These are phyloP conservation scores for Schwanniomyces yamadae DNA, from an alignment of 805 yeast species.

Conservation along the genomic window DNA sequence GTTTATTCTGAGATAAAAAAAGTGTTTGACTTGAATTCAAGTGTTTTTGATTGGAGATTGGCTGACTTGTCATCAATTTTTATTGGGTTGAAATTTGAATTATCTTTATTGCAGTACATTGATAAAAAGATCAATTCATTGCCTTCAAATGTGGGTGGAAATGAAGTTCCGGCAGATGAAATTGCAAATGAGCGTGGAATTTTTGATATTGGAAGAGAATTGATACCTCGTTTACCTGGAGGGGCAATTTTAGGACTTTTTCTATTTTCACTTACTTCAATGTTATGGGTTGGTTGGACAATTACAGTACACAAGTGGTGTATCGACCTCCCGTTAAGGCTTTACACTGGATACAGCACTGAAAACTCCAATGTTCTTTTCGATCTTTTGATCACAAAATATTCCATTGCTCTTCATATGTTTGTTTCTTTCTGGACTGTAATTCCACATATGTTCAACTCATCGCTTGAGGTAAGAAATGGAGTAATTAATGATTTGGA, in stretches of 20 bases:
- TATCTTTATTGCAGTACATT: constrained; percentile 10
- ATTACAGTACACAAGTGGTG: constrained; percentile 18
- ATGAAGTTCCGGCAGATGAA: constrained; percentile 11
- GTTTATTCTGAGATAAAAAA: constrained; percentile 1
- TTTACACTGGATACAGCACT: constrained; percentile 2
- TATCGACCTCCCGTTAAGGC: constrained; percentile 20
- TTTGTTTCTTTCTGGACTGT: constrained; percentile 20
- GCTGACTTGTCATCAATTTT: constrained; percentile 20
- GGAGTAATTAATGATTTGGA: constrained; percentile 6
- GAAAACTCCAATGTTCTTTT: constrained; percentile 6
- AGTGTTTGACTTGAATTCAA: constrained; percentile 1
- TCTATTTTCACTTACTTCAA: constrained; percentile 3
- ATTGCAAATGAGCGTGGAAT: constrained; percentile 6
- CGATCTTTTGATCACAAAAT: constrained; percentile 8
- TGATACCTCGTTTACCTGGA: constrained; percentile 3
- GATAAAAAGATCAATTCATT: constrained; percentile 7
- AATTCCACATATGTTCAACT: constrained; percentile 13
- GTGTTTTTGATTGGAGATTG: constrained; percentile 17
- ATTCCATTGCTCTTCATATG: constrained; percentile 13
- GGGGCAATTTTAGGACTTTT: constrained; percentile 1
- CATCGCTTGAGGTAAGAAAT: constrained; percentile 4
- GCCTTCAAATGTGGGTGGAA: constrained; percentile 8
- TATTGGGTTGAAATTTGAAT: constrained; percentile 17
- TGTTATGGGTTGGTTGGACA: constrained; percentile 20
- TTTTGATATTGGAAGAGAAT: constrained; percentile 4